Conservation (phyloP, 345 rosid species). For the Populus ilicifolia region DNA sequence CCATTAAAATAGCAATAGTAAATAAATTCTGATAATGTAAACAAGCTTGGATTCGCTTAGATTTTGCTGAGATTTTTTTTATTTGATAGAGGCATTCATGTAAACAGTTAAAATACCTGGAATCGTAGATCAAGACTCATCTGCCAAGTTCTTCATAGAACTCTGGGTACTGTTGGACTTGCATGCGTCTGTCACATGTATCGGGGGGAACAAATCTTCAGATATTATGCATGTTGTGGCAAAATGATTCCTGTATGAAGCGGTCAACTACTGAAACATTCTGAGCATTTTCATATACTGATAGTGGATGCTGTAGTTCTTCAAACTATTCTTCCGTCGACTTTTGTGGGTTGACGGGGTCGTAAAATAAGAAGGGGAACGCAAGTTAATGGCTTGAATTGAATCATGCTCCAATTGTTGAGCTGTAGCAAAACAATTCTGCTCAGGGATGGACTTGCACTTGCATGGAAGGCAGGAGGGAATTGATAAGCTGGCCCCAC, state of each 20-base stretch:
- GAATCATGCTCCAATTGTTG: not conserved
- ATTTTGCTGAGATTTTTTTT: too few relatives aligned
- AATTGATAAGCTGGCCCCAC: not conserved
- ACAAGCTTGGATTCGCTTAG: too few relatives aligned
- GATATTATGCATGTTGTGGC: not conserved
- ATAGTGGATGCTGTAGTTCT: not conserved
- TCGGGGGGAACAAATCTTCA: not conserved
- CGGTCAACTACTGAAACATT: not conserved
- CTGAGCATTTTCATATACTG: not conserved
- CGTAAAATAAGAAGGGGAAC: not conserved
- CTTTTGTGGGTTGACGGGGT: not conserved
- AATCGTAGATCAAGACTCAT: constrained; percentile 64
- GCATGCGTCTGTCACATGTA: not conserved
- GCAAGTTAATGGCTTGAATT: not conserved
- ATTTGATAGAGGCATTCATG: too few relatives aligned
- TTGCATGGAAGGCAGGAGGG: not conserved
- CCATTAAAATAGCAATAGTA: too few relatives aligned
- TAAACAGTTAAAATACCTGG: constrained; percentile 47
- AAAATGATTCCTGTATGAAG: not conserved
- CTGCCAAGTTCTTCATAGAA: constrained; percentile 49
- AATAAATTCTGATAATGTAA: too few relatives aligned
- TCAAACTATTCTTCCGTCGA: not conserved
- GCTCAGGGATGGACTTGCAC: not conserved
- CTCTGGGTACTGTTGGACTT: constrained; percentile 7
- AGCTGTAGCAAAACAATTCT: not conserved